Conservation (phyloP, 345 rosid species). For the Citrus reticulata region DNA sequence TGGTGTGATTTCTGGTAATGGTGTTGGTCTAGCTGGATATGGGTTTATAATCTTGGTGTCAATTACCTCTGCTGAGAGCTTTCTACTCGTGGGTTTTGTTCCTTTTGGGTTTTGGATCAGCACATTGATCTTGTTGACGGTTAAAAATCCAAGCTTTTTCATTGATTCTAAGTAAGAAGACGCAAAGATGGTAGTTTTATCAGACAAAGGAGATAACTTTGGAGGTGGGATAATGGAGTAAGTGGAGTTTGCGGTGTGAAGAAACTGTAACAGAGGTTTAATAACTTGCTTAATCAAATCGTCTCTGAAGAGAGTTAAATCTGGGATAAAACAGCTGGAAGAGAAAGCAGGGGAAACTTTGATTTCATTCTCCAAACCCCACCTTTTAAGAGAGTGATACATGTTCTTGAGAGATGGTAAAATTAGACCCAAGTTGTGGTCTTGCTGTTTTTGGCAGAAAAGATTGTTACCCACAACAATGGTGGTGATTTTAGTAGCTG, state of each 20-base stretch:
- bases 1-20: conserved; percentile 43
- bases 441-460: conserved; percentile 37
- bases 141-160: conserved; percentile 41
- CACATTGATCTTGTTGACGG: conserved; percentile 41
- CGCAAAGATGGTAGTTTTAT: conserved; percentile 16
- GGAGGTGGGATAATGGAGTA: conserved; percentile 41
- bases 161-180: conserved; percentile 30
- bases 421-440: conserved; percentile 34
- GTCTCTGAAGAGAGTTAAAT: conserved; percentile 15
- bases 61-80: conserved; percentile 33
- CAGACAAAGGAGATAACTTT: conserved; percentile 29
- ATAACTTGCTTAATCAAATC: conserved; percentile 25
- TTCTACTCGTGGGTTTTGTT: conserved; percentile 30
- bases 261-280: conserved; percentile 36
- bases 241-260: conserved; percentile 50
- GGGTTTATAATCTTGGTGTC: conserved; percentile 30
- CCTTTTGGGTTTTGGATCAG: conserved; percentile 25
- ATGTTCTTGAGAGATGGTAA: conserved; percentile 52
- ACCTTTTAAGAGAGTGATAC: conserved; percentile 58
- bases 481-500: conserved; percentile 58
- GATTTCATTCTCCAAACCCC: conserved; percentile 71
- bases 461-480: conserved; percentile 44
- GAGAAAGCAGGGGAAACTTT: conserved; percentile 56
- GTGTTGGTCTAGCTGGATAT: conserved; percentile 46
- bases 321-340: conserved; percentile 30